These are phyloP conservation scores for Chlamydomonas sp. DNA, from an alignment of 139 green algal species.

Conservation along the genomic window DNA sequence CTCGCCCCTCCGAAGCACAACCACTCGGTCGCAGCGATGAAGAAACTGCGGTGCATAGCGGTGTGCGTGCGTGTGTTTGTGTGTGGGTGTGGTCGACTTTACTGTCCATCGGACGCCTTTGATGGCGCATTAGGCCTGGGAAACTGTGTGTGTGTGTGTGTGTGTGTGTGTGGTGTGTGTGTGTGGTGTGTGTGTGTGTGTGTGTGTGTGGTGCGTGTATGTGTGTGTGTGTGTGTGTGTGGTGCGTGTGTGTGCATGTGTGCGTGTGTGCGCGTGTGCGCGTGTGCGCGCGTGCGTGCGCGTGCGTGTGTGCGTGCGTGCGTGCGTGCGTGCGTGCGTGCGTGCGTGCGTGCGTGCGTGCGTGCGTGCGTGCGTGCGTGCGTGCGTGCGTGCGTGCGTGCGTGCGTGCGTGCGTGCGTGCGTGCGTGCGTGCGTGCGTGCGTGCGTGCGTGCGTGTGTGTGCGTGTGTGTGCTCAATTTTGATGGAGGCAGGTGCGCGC, in stretches of 20 bases:
- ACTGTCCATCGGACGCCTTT: too few relatives aligned
- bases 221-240: too few relatives aligned
- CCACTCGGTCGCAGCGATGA: slow-evolving; percentile 57
- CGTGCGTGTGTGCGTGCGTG: not conserved
- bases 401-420: not conserved
- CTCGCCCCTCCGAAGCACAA: slow-evolving; percentile 60
- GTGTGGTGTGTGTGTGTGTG: too few relatives aligned
- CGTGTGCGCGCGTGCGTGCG: not conserved
- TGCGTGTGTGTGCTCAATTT: not conserved
- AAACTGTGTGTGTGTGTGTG: not conserved
- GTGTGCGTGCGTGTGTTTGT: too few relatives aligned
- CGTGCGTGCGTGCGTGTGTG: not conserved
- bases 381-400: not conserved
- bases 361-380: not conserved
- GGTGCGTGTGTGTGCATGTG: too few relatives aligned
- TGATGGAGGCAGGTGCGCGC: not conserved
- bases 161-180: too few relatives aligned
- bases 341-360: not conserved
- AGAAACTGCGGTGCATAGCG: slow-evolving; percentile 83
- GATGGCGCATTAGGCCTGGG: not conserved
- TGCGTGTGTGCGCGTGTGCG: not conserved
- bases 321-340: not conserved
- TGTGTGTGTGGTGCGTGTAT: too few relatives aligned
- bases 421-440: not conserved
- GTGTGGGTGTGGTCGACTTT: too few relatives aligned